These are phyloP conservation scores for Ricinus communis DNA, from an alignment of 345 rosid species.

Conservation along the genomic window DNA sequence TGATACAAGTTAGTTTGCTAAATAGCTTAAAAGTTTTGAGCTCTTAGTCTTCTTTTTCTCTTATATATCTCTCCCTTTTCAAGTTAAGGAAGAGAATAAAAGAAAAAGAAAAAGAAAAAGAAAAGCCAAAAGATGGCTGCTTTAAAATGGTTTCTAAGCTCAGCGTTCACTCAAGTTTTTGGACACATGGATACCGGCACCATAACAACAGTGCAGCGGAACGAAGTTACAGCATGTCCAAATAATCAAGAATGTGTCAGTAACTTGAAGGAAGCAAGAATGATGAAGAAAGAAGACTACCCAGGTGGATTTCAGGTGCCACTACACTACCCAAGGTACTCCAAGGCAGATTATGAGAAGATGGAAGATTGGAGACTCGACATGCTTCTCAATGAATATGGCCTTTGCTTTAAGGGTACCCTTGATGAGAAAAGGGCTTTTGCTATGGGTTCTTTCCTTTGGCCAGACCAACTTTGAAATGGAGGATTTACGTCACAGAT, in stretches of 20 bases:
- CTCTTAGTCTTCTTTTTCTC: not conserved
- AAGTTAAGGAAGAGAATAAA: too few species aligned
- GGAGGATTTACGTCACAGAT: too few species aligned
- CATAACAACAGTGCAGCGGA: not conserved
- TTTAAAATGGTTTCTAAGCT: slow-evolving; percentile 30
- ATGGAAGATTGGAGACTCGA: slow-evolving; percentile 56
- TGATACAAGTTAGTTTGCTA: not conserved
- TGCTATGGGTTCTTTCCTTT: slow-evolving; percentile 51
- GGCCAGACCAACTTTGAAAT: slow-evolving; percentile 46
- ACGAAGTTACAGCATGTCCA: slow-evolving; percentile 4
- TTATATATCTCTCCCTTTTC: not conserved
- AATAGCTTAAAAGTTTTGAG: slow-evolving; percentile 5
- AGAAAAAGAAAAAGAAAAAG: too few species aligned
- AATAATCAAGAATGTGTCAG: not conserved
- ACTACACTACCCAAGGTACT: slow-evolving; percentile 53
- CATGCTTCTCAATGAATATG: slow-evolving; percentile 51
- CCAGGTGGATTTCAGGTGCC: slow-evolving; percentile 55
- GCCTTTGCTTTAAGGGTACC: slow-evolving; percentile 39
- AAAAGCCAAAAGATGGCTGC: slow-evolving; percentile 27
- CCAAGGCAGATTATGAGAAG: slow-evolving; percentile 48
- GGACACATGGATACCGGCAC: slow-evolving; percentile 20
- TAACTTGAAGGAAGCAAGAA: slow-evolving; percentile 1
- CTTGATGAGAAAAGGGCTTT: slow-evolving; percentile 50
- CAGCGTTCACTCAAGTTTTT: slow-evolving; percentile 34
- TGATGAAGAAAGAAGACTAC: slow-evolving; percentile 28